A percentile compares a stretch with the other conserved stretches of the same genome.
phyloP scores from a whole-genome alignment of 1,139 yeast species.

The Diutina pseudorugosa region DNA sequence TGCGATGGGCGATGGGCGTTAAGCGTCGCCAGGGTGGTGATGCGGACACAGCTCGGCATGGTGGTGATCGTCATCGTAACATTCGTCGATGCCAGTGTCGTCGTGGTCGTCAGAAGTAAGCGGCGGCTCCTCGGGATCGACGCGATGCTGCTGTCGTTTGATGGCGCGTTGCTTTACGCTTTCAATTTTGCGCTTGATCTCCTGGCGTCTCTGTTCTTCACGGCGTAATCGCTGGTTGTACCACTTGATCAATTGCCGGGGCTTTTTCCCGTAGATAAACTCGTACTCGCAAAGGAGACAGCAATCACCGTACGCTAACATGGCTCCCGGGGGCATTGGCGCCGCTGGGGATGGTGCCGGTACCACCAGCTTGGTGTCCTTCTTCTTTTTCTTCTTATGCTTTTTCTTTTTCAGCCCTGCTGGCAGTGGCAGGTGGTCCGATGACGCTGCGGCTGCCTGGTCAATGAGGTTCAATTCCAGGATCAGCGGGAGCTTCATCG shows the following conservation, averaged over 20 bases:
- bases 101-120: not conserved
- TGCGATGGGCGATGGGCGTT: not conserved
- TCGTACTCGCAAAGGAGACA: conserved; percentile 56
- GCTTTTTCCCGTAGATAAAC: conserved; percentile 41
- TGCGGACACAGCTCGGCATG: conserved; percentile 1
- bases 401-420: conserved; percentile 13
- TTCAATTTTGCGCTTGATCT: conserved; percentile 24
- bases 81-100: not conserved
- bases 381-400: conserved; percentile 14
- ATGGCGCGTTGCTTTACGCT: conserved; percentile 25
- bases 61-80: not conserved
- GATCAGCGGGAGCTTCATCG: not conserved
- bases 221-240: conserved; percentile 24
- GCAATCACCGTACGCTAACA: conserved; percentile 8
- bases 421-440: not conserved
- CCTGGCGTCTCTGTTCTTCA: conserved; percentile 23
- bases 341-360: not conserved
- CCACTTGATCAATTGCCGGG: conserved; percentile 35
- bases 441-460: not conserved
- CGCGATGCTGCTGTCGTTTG: conserved; percentile 9
- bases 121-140: not conserved
- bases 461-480: not conserved
- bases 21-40: not conserved
- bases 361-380: not conserved
- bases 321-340: not conserved